Base-by-base conservation (phyloP, 1,284 basidiomycete species). In the Taiwanofungus camphoratus region DNA sequence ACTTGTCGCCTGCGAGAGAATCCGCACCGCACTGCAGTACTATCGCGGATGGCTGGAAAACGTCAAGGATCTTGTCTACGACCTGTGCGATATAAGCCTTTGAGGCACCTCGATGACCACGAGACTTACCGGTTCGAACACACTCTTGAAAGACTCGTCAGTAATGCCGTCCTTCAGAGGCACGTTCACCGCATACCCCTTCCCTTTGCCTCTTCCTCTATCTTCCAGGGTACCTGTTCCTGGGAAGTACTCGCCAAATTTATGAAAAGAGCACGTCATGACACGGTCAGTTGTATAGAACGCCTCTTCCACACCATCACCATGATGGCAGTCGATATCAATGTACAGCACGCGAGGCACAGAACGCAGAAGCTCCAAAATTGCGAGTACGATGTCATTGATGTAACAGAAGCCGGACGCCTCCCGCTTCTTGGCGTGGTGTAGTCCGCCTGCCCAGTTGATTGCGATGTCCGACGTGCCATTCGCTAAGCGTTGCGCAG, bases 301-400 rank as follows among this genome's bases (percentile, higher is more conserved):
- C 1, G 95, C 96, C 62, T 99, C 95, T 58, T 99, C 95, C 26
- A 99, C 95, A 15, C 95, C 96, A 60, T 99, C 96, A 5, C 95
- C 95, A 57, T 99, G 95, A 63, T 98, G 95, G 44, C 93, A 92
- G 65, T 99, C 95, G 45, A 99, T 95, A 65, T 99, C 95, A 61
- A 99, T 89, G 65, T 99, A 99, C 19, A 99, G 71, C 2, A 99
- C 94, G 44, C 96, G 87, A 0, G 89, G 80, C 58, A 79, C 82
- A 38, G 70, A 79, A 54, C 90, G 77, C 11, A 95, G 70, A 11
- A 96, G 79, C 65, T 96, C 92, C 31, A 96, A 74, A 34, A 94
- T 92, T 20, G 82, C 82, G 32, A 95, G 79, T 1, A 95, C 91
- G 59, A 95, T 96, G 63, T 95, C 93, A 66, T 99, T 98, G 64